Evolutionary conservation across 2,329 filamentous ascomycete species (phyloP), one percentile per base, ranked within the genome.

Genomic region (Macrophomina phaseolina): DNA sequence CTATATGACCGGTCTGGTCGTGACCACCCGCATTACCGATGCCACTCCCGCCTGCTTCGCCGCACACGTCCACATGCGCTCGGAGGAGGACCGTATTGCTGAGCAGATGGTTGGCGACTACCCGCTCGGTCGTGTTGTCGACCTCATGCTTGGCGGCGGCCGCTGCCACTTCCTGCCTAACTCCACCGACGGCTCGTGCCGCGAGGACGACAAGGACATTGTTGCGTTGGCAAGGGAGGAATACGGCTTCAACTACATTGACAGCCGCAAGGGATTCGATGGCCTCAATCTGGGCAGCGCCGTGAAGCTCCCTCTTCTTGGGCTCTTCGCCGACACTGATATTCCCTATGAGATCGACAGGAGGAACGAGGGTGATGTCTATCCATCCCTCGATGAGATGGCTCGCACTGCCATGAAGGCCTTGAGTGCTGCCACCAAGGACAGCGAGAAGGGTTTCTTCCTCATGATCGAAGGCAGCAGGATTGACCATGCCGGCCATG

Each of bases 401-500:
- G 88, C 94, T 8, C 85, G 86, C 71, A 92, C 92, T 16, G 94
- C 95, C 1, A 83, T 99, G 69, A 87, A 85, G 14, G 89, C 92
- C 1, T 86, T 99, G 30, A 90, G 91, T 69, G 88, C 89, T 67
- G 95, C 94, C 0, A 97, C 95, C 0, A 84, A 87, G 74, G 84
- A 94, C 74, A 93, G 87, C 69, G 93, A 98, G 49, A 89, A 96
- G 79, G 95, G 95, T 4, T 99, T 98, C 84, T 99, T 99, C 81
- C 84, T 99, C 72, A 97, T 99, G 94, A 96, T 99, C 68, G 95
- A 99, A 79, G 95, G 94, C 4, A 97, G 92, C 73, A 87, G 95
- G 49, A 98, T 99, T 73, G 95, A 99, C 74, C 95, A 99, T 76
- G 94, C 95, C 4, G 95, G 93, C 58, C 85, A 86, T 70, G 82